These are phyloP conservation scores for Phytopythium oedochilum DNA, from an alignment of 352 stramenopile species.

Conservation along the genomic window DNA sequence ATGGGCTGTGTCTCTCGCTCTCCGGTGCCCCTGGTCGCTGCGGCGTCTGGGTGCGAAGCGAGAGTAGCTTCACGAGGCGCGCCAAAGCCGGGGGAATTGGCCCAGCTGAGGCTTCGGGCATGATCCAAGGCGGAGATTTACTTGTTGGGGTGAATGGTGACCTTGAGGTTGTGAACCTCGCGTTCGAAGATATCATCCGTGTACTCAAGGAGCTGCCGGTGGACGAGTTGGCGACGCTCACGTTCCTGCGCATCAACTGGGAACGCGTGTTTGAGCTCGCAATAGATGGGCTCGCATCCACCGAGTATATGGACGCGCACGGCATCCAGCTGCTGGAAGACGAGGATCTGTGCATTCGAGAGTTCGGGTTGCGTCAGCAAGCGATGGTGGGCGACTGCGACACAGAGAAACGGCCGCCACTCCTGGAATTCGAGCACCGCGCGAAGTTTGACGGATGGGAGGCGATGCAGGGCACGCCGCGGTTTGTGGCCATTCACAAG, in stretches of 20 bases:
- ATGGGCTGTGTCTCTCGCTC: conserved; percentile 77
- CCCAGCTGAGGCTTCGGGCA: conserved; percentile 49
- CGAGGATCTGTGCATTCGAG: conserved; percentile 65
- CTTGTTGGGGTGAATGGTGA: conserved; percentile 66
- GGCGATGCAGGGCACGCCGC: conserved; percentile 43
- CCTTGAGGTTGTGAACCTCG: conserved; percentile 39
- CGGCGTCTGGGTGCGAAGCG: conserved; percentile 78
- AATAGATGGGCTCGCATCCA: conserved; percentile 34
- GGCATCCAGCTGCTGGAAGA: conserved; percentile 41
- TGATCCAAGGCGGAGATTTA: conserved; percentile 63
- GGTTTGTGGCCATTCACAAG: conserved; percentile 45
- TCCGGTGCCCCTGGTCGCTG: conserved; percentile 64
- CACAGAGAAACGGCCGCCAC: conserved; percentile 34
- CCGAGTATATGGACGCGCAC: conserved; percentile 43
- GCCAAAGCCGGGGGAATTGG: conserved; percentile 38
- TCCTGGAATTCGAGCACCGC: conserved; percentile 65
- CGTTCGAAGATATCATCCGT: conserved; percentile 70
- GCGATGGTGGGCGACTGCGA: conserved; percentile 67
- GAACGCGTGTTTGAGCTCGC: conserved; percentile 49
- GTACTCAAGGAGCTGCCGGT: conserved; percentile 54
- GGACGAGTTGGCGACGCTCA: conserved; percentile 33
- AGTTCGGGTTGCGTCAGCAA: conserved; percentile 81
- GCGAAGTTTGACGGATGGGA: conserved; percentile 80
- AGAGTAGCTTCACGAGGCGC: conserved; percentile 62
- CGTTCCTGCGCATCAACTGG: conserved; percentile 62